A percentile compares a stretch with the other conserved stretches of the same genome.
Conservation (phyloP, 1,284 basidiomycete species). For the Violaceomyces palustris region DNA sequence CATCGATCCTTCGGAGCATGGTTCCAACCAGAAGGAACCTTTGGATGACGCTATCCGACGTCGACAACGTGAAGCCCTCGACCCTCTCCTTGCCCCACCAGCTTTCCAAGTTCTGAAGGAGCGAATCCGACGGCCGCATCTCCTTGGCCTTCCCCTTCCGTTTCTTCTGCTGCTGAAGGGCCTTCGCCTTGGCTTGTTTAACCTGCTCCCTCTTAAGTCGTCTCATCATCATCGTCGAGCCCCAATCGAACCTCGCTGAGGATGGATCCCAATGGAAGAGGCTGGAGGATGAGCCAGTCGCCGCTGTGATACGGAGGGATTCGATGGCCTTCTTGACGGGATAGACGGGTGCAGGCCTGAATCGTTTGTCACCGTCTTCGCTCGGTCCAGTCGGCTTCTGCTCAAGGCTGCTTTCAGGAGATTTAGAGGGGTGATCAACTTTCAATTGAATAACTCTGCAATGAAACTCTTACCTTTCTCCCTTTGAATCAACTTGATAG, state of each 20-base stretch:
- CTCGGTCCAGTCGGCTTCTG: too few relatives aligned
- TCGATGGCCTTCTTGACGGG: slow-evolving; percentile 6
- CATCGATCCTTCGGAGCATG: slow-evolving; percentile 23
- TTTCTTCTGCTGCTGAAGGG: too few relatives aligned
- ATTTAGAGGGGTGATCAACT: neutral
- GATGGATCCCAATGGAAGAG: slow-evolving; percentile 29
- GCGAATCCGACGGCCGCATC: too few relatives aligned
- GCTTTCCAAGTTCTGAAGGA: slow-evolving; percentile 14
- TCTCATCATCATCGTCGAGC: too few relatives aligned
- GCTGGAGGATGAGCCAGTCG: slow-evolving; percentile 19
- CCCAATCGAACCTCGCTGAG: slow-evolving; percentile 19
- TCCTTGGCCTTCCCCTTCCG: too few relatives aligned
- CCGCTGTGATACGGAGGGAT: slow-evolving; percentile 18
- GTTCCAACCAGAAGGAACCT: slow-evolving; percentile 23
- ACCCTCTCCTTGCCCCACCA: slow-evolving; percentile 21
- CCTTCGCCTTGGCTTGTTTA: too few relatives aligned
- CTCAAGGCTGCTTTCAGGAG: neutral
- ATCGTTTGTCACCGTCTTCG: too few relatives aligned
- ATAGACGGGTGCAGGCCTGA: slow-evolving; percentile 17
- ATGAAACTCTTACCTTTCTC: too few relatives aligned
- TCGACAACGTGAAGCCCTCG: slow-evolving; percentile 13
- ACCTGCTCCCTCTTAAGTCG: too few relatives aligned
- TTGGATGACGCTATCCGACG: slow-evolving; percentile 16
- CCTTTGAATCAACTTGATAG: too few relatives aligned
- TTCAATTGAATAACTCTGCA: too few relatives aligned